A percentile compares a stretch with the other conserved stretches of the same genome.
phyloP scores from a whole-genome alignment of 257 asterid genomes.

The Cynanchum wilfordii region DNA sequence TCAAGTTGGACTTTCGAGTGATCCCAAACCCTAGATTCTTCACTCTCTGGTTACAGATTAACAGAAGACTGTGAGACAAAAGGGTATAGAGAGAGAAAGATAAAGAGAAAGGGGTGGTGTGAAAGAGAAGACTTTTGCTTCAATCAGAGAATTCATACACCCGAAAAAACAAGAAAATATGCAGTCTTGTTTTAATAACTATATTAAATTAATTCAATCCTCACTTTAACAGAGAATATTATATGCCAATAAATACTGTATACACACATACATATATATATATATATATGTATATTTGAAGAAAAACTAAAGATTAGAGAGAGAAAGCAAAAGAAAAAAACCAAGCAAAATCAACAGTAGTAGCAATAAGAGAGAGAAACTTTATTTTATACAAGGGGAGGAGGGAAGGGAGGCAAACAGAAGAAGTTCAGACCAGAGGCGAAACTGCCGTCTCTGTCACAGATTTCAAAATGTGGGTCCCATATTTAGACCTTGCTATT shows the following conservation, averaged over 20 bases:
- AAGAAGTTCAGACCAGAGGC: conserved; percentile 21
- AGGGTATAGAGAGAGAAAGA: neutral
- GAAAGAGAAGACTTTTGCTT: conserved; percentile 65
- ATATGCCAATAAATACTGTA: conserved; percentile 14
- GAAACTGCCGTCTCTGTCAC: conserved; percentile 60
- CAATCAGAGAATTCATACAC: conserved; percentile 30
- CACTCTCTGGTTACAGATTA: conserved; percentile 18
- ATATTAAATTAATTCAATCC: neutral
- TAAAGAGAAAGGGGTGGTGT: conserved; percentile 57
- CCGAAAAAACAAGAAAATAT: conserved; percentile 33
- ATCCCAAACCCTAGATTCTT: conserved; percentile 57
- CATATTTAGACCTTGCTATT: conserved; percentile 27
- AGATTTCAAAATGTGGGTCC: conserved; percentile 57
- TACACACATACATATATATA: neutral
- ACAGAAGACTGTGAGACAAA: neutral
- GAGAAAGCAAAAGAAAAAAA: neutral
- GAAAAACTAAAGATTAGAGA: neutral
- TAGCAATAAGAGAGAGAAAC: neutral
- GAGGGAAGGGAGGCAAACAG: conserved; percentile 1
- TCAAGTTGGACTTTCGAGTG: conserved; percentile 31
- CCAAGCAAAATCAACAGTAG: neutral
- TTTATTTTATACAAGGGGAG: too few species aligned
- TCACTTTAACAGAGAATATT: conserved; percentile 3
- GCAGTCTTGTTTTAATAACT: conserved; percentile 26
- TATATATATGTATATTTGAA: too few species aligned